Evolutionary conservation across 495 filamentous ascomycete species (phyloP).

Genomic region (Podospora pseudopauciseta): DNA sequence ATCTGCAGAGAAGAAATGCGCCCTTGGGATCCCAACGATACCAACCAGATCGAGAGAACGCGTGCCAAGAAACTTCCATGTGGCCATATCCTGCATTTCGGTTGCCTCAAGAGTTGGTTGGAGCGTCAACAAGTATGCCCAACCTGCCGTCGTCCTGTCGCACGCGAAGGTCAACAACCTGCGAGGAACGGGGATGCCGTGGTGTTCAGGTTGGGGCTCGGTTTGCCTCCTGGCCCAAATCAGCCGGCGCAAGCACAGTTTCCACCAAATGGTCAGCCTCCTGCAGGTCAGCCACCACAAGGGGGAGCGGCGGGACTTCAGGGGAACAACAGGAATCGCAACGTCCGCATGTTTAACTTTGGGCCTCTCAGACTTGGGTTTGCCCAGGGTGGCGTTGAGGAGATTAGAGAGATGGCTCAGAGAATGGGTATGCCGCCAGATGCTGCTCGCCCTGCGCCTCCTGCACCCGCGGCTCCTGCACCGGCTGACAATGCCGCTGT

Average conservation of each 20-base stretch:
- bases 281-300: constrained; percentile 62
- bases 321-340: constrained; percentile 28
- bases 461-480: constrained; percentile 5
- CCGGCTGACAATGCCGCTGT: not conserved
- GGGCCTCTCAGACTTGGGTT: constrained; percentile 58
- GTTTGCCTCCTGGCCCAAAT: constrained; percentile 31
- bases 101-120: constrained; percentile 94
- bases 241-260: constrained; percentile 23
- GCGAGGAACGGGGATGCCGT: constrained; percentile 30
- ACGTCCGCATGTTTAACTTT: constrained; percentile 56
- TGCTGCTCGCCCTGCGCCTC: constrained; percentile 14
- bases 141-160: constrained; percentile 83
- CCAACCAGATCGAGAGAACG: constrained; percentile 65
- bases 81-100: constrained; percentile 90
- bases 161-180: constrained; percentile 36
- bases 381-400: constrained; percentile 47
- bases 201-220: constrained; percentile 30
- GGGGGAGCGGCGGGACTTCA: constrained; percentile 40
- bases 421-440: constrained; percentile 34
- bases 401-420: constrained; percentile 47
- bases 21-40: constrained; percentile 55
- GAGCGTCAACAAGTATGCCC: constrained; percentile 97
- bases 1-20: constrained; percentile 97
- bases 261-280: constrained; percentile 30
- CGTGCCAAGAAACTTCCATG: constrained; percentile 95